A percentile compares a stretch with the other conserved stretches of the same genome.
Conservation (phyloP, 306 rosid genomes). For the Sphenostylis stenocarpa region DNA sequence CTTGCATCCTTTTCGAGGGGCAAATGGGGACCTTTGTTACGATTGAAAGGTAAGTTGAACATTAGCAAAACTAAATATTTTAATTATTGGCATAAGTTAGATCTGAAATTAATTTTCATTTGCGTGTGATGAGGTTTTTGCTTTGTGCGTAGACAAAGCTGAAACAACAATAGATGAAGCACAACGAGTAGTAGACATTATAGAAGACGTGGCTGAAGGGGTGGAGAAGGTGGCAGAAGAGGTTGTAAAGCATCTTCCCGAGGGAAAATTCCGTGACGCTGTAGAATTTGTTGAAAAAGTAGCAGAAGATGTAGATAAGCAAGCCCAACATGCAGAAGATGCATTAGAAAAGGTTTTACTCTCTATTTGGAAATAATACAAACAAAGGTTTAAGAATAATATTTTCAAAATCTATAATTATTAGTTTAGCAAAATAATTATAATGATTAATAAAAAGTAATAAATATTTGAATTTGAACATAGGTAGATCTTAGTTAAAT, state of each 20-base stretch:
- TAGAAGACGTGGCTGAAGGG: constrained; percentile 58
- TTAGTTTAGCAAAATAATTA: background rate
- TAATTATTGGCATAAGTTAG: background rate
- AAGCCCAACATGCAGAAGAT: constrained; percentile 39
- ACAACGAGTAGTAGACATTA: constrained; percentile 40
- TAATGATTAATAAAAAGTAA: background rate
- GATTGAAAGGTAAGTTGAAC: constrained; percentile 40
- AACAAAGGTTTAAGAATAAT: background rate
- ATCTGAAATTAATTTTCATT: background rate
- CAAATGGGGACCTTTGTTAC: constrained; percentile 61
- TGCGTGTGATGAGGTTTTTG: background rate
- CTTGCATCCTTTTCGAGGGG: constrained; percentile 48
- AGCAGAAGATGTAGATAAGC: constrained; percentile 42
- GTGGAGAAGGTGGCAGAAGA: constrained; percentile 59
- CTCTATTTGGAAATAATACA: background rate
- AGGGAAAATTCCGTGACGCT: constrained; percentile 39
- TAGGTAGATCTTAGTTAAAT: background rate
- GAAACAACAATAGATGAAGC: constrained; percentile 43
- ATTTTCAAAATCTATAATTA: background rate
- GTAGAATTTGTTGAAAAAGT: constrained; percentile 39
- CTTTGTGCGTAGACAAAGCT: constrained; percentile 41
- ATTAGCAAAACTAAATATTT: background rate
- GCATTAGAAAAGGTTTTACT: constrained; percentile 47
- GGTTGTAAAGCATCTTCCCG: constrained; percentile 45
- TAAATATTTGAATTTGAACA: background rate